phyloP scores from a whole-genome alignment of 352 stramenopile species.

The Chrysophaeum taylorii region DNA sequence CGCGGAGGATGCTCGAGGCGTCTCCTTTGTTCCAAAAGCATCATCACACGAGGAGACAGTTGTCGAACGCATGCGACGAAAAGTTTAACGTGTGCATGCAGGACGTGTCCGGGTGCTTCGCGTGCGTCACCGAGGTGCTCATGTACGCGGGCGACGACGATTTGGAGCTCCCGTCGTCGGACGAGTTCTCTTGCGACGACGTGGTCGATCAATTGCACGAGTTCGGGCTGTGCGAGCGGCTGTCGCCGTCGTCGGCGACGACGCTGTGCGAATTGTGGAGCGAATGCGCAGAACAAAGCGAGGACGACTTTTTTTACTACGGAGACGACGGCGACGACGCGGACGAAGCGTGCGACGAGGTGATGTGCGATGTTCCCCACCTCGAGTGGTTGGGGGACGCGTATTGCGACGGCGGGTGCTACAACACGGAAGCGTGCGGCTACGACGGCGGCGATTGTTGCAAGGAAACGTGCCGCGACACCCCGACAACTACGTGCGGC shows the following conservation, averaged over 20 bases:
- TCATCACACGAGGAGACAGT: too few relatives aligned
- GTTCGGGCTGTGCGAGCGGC: neutral
- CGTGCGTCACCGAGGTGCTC: neutral
- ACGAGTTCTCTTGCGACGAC: neutral
- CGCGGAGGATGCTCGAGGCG: too few relatives aligned
- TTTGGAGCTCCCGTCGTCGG: neutral
- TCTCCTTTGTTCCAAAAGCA: too few relatives aligned
- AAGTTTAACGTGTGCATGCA: neutral
- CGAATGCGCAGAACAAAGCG: neutral
- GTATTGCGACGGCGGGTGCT: conserved; percentile 19
- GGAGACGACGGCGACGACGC: too few relatives aligned
- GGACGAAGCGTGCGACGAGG: neutral
- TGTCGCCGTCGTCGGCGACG: neutral
- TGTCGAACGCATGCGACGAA: too few relatives aligned
- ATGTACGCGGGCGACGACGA: neutral
- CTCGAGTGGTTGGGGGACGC: conserved; percentile 16
- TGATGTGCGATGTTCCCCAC: conserved; percentile 1
- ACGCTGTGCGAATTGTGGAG: neutral
- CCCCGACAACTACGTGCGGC: neutral
- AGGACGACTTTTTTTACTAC: too few relatives aligned
- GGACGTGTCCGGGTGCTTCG: neutral
- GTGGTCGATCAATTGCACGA: neutral
- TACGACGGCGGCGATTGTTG: conserved; percentile 59
- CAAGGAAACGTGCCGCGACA: conserved; percentile 31
- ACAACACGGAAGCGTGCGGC: conserved; percentile 46